These are phyloP conservation scores for Colletotrichum destructivum DNA, from an alignment of 2,329 filamentous ascomycete genomes.

Conservation along the genomic window DNA sequence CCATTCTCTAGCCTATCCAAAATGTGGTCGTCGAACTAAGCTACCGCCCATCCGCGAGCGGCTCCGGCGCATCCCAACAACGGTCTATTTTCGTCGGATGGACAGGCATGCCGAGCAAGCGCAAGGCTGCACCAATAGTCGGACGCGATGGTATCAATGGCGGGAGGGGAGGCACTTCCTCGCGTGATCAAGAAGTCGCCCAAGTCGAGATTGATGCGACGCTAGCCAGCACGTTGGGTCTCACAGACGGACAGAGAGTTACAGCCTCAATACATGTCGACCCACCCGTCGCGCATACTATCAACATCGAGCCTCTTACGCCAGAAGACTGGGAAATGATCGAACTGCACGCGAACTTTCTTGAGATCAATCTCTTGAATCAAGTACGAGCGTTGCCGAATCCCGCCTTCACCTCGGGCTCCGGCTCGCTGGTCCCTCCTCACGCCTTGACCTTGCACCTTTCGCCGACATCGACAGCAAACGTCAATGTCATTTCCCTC, in stretches of 20 bases:
- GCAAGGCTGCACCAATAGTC: slow-evolving; percentile 81
- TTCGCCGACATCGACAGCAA: slow-evolving; percentile 95
- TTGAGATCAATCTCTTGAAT: slow-evolving; percentile 92
- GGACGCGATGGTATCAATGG: slow-evolving; percentile 80
- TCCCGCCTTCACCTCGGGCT: slow-evolving; percentile 73
- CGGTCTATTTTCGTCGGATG: slow-evolving; percentile 91
- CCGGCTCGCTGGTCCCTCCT: slow-evolving; percentile 66
- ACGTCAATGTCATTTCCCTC: slow-evolving; percentile 88
- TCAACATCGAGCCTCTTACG: slow-evolving; percentile 96
- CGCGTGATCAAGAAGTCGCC: slow-evolving; percentile 81
- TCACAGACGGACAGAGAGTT: slow-evolving; percentile 87
- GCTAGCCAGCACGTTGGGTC: slow-evolving; percentile 81
- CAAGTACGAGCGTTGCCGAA: slow-evolving; percentile 96
- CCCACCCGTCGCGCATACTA: slow-evolving; percentile 90
- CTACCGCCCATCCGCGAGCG: slow-evolving; percentile 69
- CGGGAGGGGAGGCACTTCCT: slow-evolving; percentile 67
- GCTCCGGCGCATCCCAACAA: slow-evolving; percentile 65
- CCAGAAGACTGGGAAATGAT: slow-evolving; percentile 99
- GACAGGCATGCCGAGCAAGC: slow-evolving; percentile 98
- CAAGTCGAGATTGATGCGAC: slow-evolving; percentile 90
- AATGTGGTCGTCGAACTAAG: slow-evolving; percentile 96
- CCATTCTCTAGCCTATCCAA: slow-evolving; percentile 78
- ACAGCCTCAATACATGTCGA: slow-evolving; percentile 83
- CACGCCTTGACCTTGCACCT: slow-evolving; percentile 94
- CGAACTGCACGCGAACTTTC: slow-evolving; percentile 94